A percentile compares a stretch with the other conserved stretches of the same genome.
Conservation (phyloP, 805 yeast species). For the Cyberlindnera japonica region DNA sequence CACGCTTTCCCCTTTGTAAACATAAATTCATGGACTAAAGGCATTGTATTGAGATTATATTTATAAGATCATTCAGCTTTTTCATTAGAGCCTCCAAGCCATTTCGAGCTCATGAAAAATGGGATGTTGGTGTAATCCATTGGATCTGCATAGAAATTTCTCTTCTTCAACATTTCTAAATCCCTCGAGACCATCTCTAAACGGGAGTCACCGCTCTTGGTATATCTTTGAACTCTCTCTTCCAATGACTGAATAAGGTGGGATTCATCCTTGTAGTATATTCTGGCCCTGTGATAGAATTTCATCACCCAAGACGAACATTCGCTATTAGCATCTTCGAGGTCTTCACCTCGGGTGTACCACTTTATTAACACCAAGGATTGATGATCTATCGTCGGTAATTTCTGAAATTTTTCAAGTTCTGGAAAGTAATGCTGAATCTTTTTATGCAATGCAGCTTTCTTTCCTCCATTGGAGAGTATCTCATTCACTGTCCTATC, state of each 20-base stretch:
- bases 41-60: too few species aligned
- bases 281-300: not conserved
- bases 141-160: not conserved
- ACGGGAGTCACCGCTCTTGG: too few species aligned
- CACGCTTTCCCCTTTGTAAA: too few species aligned
- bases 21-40: too few species aligned
- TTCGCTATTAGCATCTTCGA: not conserved
- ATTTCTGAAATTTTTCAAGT: not conserved
- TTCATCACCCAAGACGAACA: not conserved
- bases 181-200: too few species aligned
- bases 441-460: not conserved
- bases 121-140: not conserved
- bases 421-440: not conserved
- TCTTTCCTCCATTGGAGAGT: not conserved
- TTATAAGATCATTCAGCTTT: too few species aligned
- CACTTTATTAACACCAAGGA: not conserved
- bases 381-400: not conserved
- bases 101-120: too few species aligned
- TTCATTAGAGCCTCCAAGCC: too few species aligned
- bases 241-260: too few species aligned
- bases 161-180: not conserved
- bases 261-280: not conserved
- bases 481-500: not conserved
- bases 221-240: too few species aligned
- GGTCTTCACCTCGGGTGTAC: not conserved